Base-by-base conservation (phyloP, 805 yeast genomes). In the Monosporozyma unispora region DNA sequence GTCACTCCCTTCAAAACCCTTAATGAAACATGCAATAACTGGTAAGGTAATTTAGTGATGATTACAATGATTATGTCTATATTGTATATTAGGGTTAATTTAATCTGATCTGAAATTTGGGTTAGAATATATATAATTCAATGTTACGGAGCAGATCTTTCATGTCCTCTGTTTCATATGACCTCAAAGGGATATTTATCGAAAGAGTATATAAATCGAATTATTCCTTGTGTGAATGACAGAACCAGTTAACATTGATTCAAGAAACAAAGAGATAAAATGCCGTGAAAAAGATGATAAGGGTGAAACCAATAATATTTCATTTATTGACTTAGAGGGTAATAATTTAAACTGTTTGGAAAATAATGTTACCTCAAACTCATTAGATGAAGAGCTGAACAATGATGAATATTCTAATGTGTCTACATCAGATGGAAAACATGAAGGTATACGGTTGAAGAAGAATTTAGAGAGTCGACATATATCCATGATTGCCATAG, bases 401-500 rank as follows among this genome's bases (percentile, higher is more conserved):
- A 18, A 16, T 10, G 19, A 16, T 18, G 21, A 28, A n/a, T n/a
- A n/a, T n/a, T n/a, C n/a, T 42, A 18, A 10, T 25, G 3, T n/a
- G 14, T 4, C 3, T 7, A 45, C 28, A n/a, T 19, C n/a, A 3
- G 50, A 47, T 21, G 50, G 50, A 6, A 47, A 47, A 37, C 19
- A 27, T 37, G 50, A 47, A 12, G 50, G 46, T 4, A 47, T 42
- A 4, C 25, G 50, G 27, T 47, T 50, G 28, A 56, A 53, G 22
- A 50, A 51, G 23, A 27, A 54, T 23, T 42, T 62, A 43, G 50
- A 53, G 47, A 56, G 60, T 46, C 50, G 67, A 45, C 67, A 63
- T 45, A 40, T 62, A 37, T 54, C 55, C 16, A 62, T 63, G 66
- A 60, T 63, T 41, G 63, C 67, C 16, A 61, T 63, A 27, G 67